Evolutionary conservation across 2,329 filamentous ascomycete genomes (phyloP).

Genomic region (Beauveria pseudobassiana): DNA sequence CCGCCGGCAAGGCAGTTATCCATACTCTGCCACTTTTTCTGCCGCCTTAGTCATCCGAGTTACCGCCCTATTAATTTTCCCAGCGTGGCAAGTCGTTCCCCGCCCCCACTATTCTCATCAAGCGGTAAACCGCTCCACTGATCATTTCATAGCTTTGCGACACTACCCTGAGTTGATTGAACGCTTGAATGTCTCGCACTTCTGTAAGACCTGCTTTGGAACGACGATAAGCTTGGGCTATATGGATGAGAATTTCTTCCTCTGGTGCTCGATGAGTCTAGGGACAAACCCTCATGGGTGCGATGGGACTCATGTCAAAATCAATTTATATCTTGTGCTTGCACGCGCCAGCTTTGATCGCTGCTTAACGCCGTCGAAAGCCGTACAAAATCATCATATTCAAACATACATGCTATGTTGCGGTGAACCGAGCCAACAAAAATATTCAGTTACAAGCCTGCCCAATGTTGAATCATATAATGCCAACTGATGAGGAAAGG

Average conservation of each 20-base stretch:
- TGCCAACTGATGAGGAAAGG: background rate
- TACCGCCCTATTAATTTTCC: conserved; percentile 10
- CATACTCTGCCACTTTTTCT: conserved; percentile 16
- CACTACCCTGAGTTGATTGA: background rate
- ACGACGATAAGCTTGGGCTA: no score
- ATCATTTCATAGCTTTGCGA: background rate
- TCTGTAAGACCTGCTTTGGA: no score
- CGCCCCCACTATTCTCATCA: conserved; percentile 6
- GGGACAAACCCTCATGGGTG: no score
- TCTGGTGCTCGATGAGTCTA: no score
- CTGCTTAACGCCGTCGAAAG: no score
- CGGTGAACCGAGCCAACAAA: background rate
- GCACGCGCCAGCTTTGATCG: no score
- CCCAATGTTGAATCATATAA: background rate
- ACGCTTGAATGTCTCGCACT: background rate
- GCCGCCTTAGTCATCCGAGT: conserved; percentile 12
- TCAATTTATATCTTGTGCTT: no score
- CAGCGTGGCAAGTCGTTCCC: background rate
- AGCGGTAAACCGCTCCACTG: background rate
- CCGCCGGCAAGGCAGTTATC: background rate
- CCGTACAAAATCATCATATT: background rate
- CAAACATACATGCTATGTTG: background rate
- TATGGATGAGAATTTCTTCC: no score
- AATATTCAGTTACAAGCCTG: background rate
- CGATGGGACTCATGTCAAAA: no score